Percentiles rank a stretch among this genome's conserved stretches.
phyloP scores from a whole-genome alignment of 306 rosid genomes.

The Gillenia trifoliata region DNA sequence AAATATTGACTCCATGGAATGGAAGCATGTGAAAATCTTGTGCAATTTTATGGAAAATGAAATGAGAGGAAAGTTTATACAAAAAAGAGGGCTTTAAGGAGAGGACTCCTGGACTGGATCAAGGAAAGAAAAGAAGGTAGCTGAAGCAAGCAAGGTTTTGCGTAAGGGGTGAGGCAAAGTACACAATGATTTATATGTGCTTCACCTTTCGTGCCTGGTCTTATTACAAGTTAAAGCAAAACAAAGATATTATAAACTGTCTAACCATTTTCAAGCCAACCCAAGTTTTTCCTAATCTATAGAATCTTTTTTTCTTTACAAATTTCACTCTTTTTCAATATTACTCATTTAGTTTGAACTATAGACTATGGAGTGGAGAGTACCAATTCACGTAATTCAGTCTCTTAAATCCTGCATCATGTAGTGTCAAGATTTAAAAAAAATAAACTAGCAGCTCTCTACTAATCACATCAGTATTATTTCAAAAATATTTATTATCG shows the following conservation, averaged over 20 bases:
- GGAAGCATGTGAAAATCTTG: slow-evolving; percentile 2
- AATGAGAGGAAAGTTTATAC: background rate
- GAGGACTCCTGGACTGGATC: background rate
- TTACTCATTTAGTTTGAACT: background rate
- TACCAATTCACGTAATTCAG: background rate
- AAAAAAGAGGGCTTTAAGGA: slow-evolving; percentile 7
- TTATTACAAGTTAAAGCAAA: background rate
- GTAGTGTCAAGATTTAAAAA: too few relatives aligned
- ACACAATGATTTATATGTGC: background rate
- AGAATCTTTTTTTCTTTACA: background rate
- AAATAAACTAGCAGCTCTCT: too few relatives aligned
- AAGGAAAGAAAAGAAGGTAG: background rate
- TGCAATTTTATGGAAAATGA: background rate
- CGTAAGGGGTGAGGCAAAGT: background rate
- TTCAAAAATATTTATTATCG: too few relatives aligned
- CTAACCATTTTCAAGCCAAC: background rate
- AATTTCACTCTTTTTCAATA: background rate
- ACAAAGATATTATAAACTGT: background rate
- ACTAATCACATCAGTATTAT: too few relatives aligned
- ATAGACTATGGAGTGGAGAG: background rate
- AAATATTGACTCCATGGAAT: background rate
- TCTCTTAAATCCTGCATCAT: too few relatives aligned
- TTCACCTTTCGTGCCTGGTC: background rate
- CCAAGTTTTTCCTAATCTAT: background rate
- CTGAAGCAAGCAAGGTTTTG: slow-evolving; percentile 11